A percentile compares a stretch with the other conserved stretches of the same genome.
phyloP scores from a whole-genome alignment of 768 basidiomycete genomes.

The Leccinum obscurum region DNA sequence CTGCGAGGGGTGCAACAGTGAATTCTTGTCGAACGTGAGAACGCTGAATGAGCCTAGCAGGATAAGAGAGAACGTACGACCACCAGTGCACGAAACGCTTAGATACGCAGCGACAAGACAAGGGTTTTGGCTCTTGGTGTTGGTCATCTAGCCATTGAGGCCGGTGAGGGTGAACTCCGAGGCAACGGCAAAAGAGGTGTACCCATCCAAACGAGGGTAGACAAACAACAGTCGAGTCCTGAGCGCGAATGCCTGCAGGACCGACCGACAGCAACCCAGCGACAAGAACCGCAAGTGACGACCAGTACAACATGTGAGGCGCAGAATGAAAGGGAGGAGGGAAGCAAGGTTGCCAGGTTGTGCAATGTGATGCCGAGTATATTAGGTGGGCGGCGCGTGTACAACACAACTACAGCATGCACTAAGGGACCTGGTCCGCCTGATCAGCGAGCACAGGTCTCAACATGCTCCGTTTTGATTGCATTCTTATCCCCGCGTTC shows the following conservation, averaged over 20 bases:
- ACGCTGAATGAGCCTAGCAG: constrained; percentile 6
- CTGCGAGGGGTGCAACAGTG: constrained; percentile 40
- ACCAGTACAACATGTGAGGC: constrained; percentile 7
- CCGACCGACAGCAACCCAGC: constrained; percentile 17
- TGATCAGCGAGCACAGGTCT: background rate
- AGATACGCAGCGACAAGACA: constrained; percentile 47
- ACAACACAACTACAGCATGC: constrained; percentile 9
- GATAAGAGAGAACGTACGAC: constrained; percentile 36
- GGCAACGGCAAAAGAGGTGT: constrained; percentile 1
- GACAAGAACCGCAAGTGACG: constrained; percentile 19
- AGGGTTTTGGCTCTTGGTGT: constrained; percentile 48
- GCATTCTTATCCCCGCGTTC: background rate
- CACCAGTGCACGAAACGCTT: constrained; percentile 41
- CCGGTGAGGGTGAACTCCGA: background rate
- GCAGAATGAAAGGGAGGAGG: constrained; percentile 7
- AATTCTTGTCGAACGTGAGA: constrained; percentile 33
- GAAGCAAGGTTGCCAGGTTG: background rate
- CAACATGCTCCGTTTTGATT: background rate
- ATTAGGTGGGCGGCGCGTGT: too few species aligned
- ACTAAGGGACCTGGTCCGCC: background rate
- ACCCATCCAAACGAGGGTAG: constrained; percentile 29
- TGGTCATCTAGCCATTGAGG: constrained; percentile 30
- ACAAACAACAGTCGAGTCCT: constrained; percentile 27
- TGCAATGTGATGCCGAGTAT: too few species aligned
- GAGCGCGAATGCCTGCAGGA: constrained; percentile 22